Conservation (phyloP, 192 early-diverging fungal genomes). For the Rhizoclosmatium globosum region DNA sequence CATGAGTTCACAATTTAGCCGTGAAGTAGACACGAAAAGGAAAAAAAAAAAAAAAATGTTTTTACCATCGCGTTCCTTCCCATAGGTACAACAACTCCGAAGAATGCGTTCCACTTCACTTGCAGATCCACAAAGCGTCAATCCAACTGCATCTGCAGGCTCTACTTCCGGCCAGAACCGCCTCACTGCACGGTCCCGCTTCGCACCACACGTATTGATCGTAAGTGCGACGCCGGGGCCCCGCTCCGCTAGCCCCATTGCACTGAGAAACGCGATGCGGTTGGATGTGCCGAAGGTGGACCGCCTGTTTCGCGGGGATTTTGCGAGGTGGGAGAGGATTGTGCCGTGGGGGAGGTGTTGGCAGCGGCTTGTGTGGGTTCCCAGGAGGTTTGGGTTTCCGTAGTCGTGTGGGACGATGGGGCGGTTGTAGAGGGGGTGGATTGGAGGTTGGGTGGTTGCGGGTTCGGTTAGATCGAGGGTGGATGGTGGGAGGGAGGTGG, state of each 20-base stretch:
- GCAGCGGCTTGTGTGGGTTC: not conserved
- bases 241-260: not conserved
- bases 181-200: not conserved
- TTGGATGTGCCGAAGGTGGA: not conserved
- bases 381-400: not conserved
- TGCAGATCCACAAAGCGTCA: conserved; percentile 13
- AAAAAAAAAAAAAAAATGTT: no score
- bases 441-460: not conserved
- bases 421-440: not conserved
- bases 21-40: no score
- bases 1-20: no score
- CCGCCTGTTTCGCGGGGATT: not conserved
- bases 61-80: not conserved
- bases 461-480: not conserved
- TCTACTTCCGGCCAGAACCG: conserved; percentile 7
- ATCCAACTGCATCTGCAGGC: not conserved
- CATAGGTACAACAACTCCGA: not conserved
- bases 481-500: not conserved
- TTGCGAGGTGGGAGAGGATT: conserved; percentile 2
- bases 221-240: not conserved
- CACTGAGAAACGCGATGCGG: conserved; percentile 13
- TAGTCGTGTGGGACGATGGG: conserved; percentile 19
- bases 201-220: not conserved
- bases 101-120: not conserved
- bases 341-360: conserved; percentile 11